phyloP scores from a whole-genome alignment of 1,284 basidiomycete species.

The Neolentinus lepideus region DNA sequence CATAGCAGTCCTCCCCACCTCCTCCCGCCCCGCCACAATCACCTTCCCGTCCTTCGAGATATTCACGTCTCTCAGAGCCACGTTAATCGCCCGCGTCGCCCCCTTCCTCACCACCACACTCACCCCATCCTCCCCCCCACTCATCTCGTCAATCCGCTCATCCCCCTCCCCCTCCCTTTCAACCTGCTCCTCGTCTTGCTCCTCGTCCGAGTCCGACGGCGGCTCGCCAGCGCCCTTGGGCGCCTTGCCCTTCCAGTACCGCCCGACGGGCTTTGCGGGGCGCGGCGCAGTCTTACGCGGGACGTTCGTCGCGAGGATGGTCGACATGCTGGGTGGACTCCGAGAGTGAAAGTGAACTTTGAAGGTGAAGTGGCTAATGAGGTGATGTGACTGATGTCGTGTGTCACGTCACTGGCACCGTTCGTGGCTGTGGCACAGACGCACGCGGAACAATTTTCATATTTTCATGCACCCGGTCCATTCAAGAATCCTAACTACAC shows the following conservation, averaged over 20 bases:
- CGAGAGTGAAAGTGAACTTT: conserved; percentile 1
- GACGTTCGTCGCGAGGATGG: conserved; percentile 11
- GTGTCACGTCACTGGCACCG: too few species aligned
- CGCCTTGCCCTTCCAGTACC: conserved; percentile 82
- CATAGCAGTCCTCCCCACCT: conserved; percentile 58
- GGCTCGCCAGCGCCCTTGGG: conserved; percentile 59
- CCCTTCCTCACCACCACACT: conserved; percentile 24
- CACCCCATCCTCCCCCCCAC: conserved; percentile 38
- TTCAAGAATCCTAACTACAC: conserved; percentile 69
- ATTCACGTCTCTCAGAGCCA: conserved; percentile 67
- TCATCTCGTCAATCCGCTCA: conserved; percentile 41
- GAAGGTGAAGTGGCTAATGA: conserved; percentile 15
- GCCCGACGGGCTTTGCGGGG: conserved; percentile 61
- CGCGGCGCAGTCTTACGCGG: conserved; percentile 63
- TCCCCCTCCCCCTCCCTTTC: conserved; percentile 44
- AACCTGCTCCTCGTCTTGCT: conserved; percentile 26
- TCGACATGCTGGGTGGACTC: neutral
- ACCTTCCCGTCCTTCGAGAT: conserved; percentile 74
- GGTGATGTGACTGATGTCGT: neutral
- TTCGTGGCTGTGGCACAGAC: too few species aligned
- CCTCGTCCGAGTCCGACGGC: conserved; percentile 51
- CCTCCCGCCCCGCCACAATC: conserved; percentile 65
- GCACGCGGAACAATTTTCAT: conserved; percentile 65
- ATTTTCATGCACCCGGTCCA: conserved; percentile 55
- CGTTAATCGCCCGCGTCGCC: conserved; percentile 52